These are phyloP conservation scores for Glycine tomentella DNA, from an alignment of 306 rosid species.

Conservation along the genomic window DNA sequence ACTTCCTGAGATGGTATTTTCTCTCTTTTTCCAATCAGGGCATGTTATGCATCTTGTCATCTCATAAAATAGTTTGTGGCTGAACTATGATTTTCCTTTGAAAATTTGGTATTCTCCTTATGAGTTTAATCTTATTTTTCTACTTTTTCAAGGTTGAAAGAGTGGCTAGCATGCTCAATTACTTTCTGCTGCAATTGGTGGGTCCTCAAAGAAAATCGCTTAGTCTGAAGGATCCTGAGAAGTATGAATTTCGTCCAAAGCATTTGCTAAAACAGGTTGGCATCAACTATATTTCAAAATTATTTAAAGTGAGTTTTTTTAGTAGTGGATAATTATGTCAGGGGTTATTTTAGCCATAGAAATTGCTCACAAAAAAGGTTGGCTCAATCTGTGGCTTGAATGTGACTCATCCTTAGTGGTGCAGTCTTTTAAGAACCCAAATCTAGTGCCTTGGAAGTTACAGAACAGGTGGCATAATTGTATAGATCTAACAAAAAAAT, in stretches of 20 bases:
- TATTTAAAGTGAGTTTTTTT: background rate
- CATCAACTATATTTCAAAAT: conserved; percentile 29
- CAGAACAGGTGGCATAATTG: too few relatives aligned
- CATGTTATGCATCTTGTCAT: conserved; percentile 27
- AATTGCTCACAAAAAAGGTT: too few relatives aligned
- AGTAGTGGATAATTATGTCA: background rate
- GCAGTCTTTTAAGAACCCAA: too few relatives aligned
- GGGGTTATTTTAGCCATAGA: too few relatives aligned
- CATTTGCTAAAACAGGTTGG: conserved; percentile 93
- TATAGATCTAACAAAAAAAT: too few relatives aligned
- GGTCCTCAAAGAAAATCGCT: conserved; percentile 98
- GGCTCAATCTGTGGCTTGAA: too few relatives aligned
- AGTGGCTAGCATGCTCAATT: conserved; percentile 99
- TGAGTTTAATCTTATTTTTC: conserved; percentile 9
- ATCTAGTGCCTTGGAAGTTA: too few relatives aligned
- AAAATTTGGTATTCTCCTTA: conserved; percentile 21
- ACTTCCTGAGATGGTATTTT: conserved; percentile 95
- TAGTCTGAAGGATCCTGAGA: conserved; percentile 94
- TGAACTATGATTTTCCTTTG: conserved; percentile 27
- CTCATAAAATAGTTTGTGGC: conserved; percentile 16
- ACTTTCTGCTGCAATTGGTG: conserved; percentile 91
- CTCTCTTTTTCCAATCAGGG: conserved; percentile 32
- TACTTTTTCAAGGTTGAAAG: conserved; percentile 79
- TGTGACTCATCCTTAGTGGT: too few relatives aligned
- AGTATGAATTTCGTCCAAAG: conserved; percentile 96